Conservation (phyloP, 2,329 filamentous ascomycete species). For the Epichloe hybrida region DNA sequence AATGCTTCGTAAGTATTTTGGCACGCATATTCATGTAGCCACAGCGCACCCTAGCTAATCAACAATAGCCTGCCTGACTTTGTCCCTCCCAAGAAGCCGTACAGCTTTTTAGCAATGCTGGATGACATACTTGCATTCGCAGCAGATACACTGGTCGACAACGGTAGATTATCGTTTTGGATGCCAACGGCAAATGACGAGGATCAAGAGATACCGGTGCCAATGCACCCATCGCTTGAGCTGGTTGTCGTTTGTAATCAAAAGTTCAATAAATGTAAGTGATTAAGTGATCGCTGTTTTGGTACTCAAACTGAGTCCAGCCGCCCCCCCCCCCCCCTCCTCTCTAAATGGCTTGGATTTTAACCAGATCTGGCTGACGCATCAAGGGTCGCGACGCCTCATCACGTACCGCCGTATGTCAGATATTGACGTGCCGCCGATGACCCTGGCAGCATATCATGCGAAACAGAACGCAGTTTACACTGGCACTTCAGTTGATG, state of each 20-base stretch:
- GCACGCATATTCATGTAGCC: background rate
- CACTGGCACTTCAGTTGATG: constrained; percentile 38
- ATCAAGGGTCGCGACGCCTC: constrained; percentile 65
- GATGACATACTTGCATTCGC: constrained; percentile 82
- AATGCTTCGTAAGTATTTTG: constrained; percentile 50
- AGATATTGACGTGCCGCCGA: constrained; percentile 39
- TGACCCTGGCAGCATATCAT: constrained; percentile 25
- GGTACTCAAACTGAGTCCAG: background rate
- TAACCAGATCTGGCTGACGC: background rate
- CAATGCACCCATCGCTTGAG: constrained; percentile 61
- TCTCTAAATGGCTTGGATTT: background rate
- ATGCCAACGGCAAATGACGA: constrained; percentile 85
- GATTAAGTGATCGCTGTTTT: constrained; percentile 13
- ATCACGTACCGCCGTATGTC: constrained; percentile 70
- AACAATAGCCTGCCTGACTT: constrained; percentile 41
- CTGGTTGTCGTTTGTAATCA: constrained; percentile 70
- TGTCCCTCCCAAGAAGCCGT: constrained; percentile 79
- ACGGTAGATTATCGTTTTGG: constrained; percentile 83
- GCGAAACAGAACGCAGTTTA: constrained; percentile 16
- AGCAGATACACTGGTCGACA: constrained; percentile 58
- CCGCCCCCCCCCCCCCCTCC: too few species aligned
- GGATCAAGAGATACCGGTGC: constrained; percentile 61
- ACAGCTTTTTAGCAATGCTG: constrained; percentile 82
- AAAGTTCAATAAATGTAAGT: constrained; percentile 73
- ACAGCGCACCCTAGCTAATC: background rate